phyloP scores from a whole-genome alignment of 306 rosid species.

The Trifolium subterraneum region DNA sequence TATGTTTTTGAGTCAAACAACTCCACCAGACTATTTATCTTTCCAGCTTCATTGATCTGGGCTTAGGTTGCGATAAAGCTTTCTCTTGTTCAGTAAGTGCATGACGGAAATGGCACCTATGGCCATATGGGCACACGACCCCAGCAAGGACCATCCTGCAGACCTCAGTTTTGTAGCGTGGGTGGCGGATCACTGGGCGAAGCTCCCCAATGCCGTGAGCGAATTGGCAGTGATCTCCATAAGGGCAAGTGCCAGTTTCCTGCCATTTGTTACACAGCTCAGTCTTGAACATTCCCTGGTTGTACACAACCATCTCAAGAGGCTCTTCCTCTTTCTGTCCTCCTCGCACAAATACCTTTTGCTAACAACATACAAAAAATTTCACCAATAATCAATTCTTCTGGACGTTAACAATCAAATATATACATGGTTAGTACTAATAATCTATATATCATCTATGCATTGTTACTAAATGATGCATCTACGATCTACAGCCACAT shows the following conservation, averaged over 20 bases:
- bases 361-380: constrained; percentile 47
- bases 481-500: neutral
- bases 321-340: constrained; percentile 65
- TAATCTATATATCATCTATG: too few relatives aligned
- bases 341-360: constrained; percentile 63
- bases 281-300: constrained; percentile 92
- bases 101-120: constrained; percentile 97
- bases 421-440: neutral
- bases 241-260: constrained; percentile 84
- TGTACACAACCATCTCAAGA: constrained; percentile 67
- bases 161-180: constrained; percentile 92
- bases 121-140: constrained; percentile 80
- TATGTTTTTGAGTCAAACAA: constrained; percentile 35
- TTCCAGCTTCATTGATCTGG: constrained; percentile 51
- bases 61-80: constrained; percentile 51
- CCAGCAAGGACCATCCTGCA: constrained; percentile 91
- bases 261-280: constrained; percentile 98
- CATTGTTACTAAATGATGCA: constrained; percentile 11
- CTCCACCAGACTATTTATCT: constrained; percentile 41
- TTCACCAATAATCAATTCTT: constrained; percentile 26
- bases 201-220: constrained; percentile 91
- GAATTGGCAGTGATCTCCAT: constrained; percentile 77
- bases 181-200: constrained; percentile 93
- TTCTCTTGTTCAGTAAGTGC: constrained; percentile 77
- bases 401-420: constrained; percentile 20